Conservation (phyloP, 1,284 basidiomycete genomes). For the Ustilago hordei region DNA sequence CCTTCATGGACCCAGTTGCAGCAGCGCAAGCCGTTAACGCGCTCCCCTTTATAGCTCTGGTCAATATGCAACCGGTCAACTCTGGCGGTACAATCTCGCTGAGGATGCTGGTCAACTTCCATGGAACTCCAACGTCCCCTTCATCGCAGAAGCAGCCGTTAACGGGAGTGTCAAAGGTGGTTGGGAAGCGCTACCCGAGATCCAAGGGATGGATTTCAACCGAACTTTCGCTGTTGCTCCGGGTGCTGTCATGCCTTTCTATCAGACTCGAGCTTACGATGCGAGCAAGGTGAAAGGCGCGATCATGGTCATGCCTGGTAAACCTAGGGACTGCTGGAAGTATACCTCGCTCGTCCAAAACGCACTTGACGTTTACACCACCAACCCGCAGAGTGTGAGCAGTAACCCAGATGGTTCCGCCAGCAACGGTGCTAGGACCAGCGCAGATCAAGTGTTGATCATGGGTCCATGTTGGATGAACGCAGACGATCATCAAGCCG, state of each 20-base stretch:
- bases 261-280: constrained; percentile 51
- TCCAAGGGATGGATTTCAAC: constrained; percentile 59
- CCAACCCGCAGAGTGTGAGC: constrained; percentile 30
- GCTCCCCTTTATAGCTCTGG: constrained; percentile 45
- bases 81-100: constrained; percentile 38
- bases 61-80: constrained; percentile 34
- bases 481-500: constrained; percentile 39
- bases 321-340: constrained; percentile 65
- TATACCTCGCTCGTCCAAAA: constrained; percentile 61
- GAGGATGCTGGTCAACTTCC: constrained; percentile 49
- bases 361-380: constrained; percentile 40
- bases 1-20: constrained; percentile 54
- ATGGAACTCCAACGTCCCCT: constrained; percentile 53
- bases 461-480: constrained; percentile 62
- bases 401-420: constrained; percentile 19
- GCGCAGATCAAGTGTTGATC: constrained; percentile 51
- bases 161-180: constrained; percentile 71
- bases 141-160: constrained; percentile 44
- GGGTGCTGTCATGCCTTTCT: constrained; percentile 57
- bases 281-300: constrained; percentile 56
- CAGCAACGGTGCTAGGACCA: not conserved
- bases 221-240: constrained; percentile 37
- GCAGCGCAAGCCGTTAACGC: constrained; percentile 55
- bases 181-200: constrained; percentile 51
- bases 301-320: constrained; percentile 64